Percentiles rank a stretch among this genome's conserved stretches.
These are phyloP conservation scores for Malus fusca DNA, from an alignment of 306 rosid genomes.

Conservation along the genomic window DNA sequence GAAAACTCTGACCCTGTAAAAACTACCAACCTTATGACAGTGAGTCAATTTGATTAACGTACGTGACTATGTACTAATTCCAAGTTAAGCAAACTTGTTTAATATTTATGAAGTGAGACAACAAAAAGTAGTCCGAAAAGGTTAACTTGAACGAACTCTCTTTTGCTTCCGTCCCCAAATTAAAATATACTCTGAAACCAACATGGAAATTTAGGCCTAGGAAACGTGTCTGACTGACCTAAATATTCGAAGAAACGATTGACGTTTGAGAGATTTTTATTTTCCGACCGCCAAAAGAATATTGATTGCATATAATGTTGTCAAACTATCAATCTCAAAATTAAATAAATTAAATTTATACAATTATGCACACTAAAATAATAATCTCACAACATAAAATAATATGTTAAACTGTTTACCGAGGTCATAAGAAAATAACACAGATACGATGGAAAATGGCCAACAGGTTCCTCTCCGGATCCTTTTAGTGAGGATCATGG, in stretches of 20 bases:
- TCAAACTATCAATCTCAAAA: background rate
- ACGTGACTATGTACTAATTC: background rate
- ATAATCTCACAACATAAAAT: background rate
- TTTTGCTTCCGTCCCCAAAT: background rate
- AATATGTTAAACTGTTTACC: background rate
- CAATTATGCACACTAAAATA: background rate
- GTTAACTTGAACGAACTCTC: background rate
- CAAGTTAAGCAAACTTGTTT: background rate
- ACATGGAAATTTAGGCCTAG: background rate
- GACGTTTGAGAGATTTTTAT: background rate
- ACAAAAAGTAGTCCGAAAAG: background rate
- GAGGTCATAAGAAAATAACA: background rate
- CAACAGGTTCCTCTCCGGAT: no score
- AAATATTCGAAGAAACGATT: background rate
- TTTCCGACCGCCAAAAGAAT: background rate
- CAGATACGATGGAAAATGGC: background rate
- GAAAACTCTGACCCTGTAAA: background rate
- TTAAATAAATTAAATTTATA: background rate
- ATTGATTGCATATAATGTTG: background rate
- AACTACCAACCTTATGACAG: background rate
- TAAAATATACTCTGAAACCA: background rate
- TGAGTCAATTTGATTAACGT: no score
- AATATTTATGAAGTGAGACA: background rate
- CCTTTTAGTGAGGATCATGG: no score
- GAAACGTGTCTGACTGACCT: background rate